A percentile compares a stretch with the other conserved stretches of the same genome.
Evolutionary conservation across 2,329 filamentous ascomycete genomes (phyloP).

Genomic region (Verticillium tricorpus): DNA sequence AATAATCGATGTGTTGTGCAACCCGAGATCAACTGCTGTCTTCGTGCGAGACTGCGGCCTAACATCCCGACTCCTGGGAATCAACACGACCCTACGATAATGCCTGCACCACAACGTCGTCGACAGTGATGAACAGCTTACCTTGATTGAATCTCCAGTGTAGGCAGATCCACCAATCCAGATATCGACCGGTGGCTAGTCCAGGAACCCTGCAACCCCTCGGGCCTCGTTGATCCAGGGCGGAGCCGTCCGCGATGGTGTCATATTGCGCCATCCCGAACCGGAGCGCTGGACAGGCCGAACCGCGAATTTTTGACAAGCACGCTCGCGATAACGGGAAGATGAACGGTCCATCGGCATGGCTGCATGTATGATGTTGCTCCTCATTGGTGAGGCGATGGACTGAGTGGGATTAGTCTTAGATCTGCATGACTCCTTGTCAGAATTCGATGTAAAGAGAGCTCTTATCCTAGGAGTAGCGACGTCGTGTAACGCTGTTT

Average conservation of each 20-base stretch:
- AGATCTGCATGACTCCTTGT: not conserved
- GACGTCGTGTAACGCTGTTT: not conserved
- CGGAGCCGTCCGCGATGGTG: conserved; percentile 2
- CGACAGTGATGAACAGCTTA: no score
- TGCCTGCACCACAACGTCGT: no score
- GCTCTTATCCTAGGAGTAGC: not conserved
- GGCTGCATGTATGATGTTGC: not conserved
- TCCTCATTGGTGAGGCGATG: not conserved
- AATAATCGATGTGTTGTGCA: no score
- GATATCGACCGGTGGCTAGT: not conserved
- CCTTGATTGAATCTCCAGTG: no score
- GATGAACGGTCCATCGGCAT: not conserved
- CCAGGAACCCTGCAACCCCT: not conserved
- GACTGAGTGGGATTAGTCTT: not conserved
- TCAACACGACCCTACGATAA: no score
- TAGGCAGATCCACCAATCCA: no score
- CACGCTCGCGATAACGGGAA: not conserved
- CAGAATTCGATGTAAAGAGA: not conserved
- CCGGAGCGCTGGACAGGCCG: not conserved
- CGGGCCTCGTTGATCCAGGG: not conserved
- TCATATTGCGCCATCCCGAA: conserved; percentile 6
- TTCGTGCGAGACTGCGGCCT: no score
- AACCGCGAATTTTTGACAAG: not conserved
- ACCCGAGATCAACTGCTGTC: no score
- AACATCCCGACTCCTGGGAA: no score